Percentiles rank a stretch among this genome's conserved stretches.
Conservation (phyloP, 129 eudicot species). For the Artemisia argyi region DNA sequence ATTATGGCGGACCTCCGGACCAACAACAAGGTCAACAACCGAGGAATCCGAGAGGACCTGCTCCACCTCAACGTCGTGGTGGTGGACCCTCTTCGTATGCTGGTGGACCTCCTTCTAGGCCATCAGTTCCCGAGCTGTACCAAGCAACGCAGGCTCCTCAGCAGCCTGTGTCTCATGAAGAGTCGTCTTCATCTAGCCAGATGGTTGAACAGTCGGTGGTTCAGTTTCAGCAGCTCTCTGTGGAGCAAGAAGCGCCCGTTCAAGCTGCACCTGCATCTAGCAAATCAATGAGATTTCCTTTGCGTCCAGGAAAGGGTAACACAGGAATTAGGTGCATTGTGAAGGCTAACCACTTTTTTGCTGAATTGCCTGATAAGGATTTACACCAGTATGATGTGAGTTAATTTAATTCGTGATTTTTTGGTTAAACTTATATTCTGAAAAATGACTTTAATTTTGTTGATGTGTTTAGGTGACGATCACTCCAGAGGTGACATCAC, state of each 20-base stretch:
- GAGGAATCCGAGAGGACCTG: slow-evolving; percentile 59
- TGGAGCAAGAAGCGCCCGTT: slow-evolving; percentile 52
- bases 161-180: slow-evolving; percentile 64
- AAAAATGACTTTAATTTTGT: too few species aligned
- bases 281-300: slow-evolving; percentile 81
- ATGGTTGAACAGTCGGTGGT: slow-evolving; percentile 32
- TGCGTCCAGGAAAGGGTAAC: slow-evolving; percentile 88
- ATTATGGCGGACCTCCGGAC: slow-evolving; percentile 40
- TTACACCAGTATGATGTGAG: slow-evolving; percentile 92
- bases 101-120: slow-evolving; percentile 77
- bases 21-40: slow-evolving; percentile 52
- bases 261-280: slow-evolving; percentile 69
- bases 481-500: slow-evolving; percentile 87
- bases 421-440: background rate
- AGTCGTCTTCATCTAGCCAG: slow-evolving; percentile 48
- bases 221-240: slow-evolving; percentile 49
- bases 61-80: slow-evolving; percentile 68
- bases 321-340: slow-evolving; percentile 67
- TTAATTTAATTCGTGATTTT: background rate
- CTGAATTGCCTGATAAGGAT: slow-evolving; percentile 91
- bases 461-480: slow-evolving; percentile 63
- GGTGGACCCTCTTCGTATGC: slow-evolving; percentile 55
- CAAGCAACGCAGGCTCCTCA: slow-evolving; percentile 86
- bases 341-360: slow-evolving; percentile 93
- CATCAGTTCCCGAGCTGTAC: slow-evolving; percentile 94